These are phyloP conservation scores for Zygotorulaspora sp. DNA, from an alignment of 805 yeast species.

Conservation along the genomic window DNA sequence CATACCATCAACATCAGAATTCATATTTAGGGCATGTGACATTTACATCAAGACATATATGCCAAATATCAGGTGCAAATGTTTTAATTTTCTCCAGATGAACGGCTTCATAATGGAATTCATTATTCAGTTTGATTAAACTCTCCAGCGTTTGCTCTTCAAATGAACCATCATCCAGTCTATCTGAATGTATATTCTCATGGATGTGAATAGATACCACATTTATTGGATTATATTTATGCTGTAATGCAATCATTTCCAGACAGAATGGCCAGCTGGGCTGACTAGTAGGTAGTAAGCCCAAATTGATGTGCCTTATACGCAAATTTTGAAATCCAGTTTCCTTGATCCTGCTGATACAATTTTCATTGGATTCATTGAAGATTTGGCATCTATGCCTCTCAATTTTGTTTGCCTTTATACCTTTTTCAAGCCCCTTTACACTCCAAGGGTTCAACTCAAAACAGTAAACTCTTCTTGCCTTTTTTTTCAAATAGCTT, in stretches of 20 bases:
- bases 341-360: slow-evolving; percentile 39
- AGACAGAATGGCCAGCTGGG: slow-evolving; percentile 55
- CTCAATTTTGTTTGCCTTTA: slow-evolving; percentile 40
- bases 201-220: slow-evolving; percentile 56
- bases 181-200: slow-evolving; percentile 56
- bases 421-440: slow-evolving; percentile 61
- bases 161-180: slow-evolving; percentile 33
- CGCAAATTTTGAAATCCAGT: slow-evolving; percentile 27
- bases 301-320: slow-evolving; percentile 62
- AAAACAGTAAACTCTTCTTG: slow-evolving; percentile 62
- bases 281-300: slow-evolving; percentile 68
- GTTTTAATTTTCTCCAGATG: slow-evolving; percentile 70
- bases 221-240: slow-evolving; percentile 6
- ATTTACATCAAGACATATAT: slow-evolving; percentile 51
- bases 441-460: slow-evolving; percentile 83
- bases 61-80: slow-evolving; percentile 86
- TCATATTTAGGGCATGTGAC: slow-evolving; percentile 7
- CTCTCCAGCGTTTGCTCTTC: slow-evolving; percentile 5
- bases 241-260: slow-evolving; percentile 11
- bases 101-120: slow-evolving; percentile 9
- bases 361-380: slow-evolving; percentile 57
- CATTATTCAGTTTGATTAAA: slow-evolving; percentile 6
- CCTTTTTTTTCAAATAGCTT: slow-evolving; percentile 54
- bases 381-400: slow-evolving; percentile 41
- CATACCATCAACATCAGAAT: too few species aligned